Evolutionary conservation across 495 filamentous ascomycete species (phyloP).

Genomic region (Penicilliopsis zonata): DNA sequence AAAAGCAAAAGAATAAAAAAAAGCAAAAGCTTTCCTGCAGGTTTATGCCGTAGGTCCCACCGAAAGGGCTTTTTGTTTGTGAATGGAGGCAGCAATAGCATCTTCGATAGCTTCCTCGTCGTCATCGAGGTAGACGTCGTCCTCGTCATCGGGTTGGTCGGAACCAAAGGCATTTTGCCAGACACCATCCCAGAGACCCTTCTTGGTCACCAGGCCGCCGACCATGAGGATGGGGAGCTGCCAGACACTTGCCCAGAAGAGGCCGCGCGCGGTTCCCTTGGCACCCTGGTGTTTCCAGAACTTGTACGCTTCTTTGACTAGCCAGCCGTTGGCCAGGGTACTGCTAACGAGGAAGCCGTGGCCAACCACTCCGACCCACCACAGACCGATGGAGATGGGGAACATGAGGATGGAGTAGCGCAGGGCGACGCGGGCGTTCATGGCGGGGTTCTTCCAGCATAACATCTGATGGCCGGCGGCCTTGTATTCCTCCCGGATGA

Average conservation of each 20-base stretch:
- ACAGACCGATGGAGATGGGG: constrained; percentile 75
- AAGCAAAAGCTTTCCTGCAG: not conserved
- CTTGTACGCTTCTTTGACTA: constrained; percentile 63
- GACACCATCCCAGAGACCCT: constrained; percentile 79
- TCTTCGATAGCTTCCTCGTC: constrained; percentile 17
- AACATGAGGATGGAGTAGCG: constrained; percentile 81
- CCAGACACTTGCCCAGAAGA: constrained; percentile 99
- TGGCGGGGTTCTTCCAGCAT: constrained; percentile 71
- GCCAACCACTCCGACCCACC: constrained; percentile 74
- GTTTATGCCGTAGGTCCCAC: not conserved
- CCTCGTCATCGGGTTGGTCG: constrained; percentile 30
- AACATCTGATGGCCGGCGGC: constrained; percentile 86
- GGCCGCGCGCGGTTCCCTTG: constrained; percentile 65
- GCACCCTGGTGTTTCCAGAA: constrained; percentile 74
- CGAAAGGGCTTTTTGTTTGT: not conserved
- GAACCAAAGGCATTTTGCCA: constrained; percentile 54
- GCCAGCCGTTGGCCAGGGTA: constrained; percentile 73
- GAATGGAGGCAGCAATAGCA: too few relatives aligned
- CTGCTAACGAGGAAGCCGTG: constrained; percentile 76
- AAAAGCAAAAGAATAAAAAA: too few relatives aligned
- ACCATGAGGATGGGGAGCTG: constrained; percentile 86
- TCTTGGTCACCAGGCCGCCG: constrained; percentile 86
- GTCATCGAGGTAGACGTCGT: constrained; percentile 28
- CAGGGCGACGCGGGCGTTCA: constrained; percentile 75
- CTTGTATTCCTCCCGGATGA: constrained; percentile 81